phyloP scores from a whole-genome alignment of 2,329 filamentous ascomycete species.

The Hymenoscyphus occultus region DNA sequence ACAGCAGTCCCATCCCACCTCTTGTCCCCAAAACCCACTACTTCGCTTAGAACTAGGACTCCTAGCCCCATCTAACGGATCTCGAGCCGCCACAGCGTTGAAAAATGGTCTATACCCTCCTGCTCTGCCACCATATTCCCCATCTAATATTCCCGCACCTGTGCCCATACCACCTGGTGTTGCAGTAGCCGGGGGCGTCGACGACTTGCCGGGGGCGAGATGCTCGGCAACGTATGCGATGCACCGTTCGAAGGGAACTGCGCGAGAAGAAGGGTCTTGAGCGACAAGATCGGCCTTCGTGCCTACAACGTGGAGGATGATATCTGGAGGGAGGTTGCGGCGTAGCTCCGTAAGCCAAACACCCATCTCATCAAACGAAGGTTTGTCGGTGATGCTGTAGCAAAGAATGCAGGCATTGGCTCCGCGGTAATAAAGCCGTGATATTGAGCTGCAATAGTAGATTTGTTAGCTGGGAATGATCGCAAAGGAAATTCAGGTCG shows the following conservation, averaged over 20 bases:
- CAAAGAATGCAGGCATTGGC: conserved; percentile 92
- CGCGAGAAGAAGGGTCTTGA: conserved; percentile 71
- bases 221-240: conserved; percentile 95
- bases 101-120: conserved; percentile 13
- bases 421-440: conserved; percentile 91
- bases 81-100: conserved; percentile 15
- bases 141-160: conserved; percentile 12
- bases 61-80: conserved; percentile 47
- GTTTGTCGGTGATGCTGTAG: conserved; percentile 86
- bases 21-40: conserved; percentile 84
- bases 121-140: conserved; percentile 12
- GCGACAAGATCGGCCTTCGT: conserved; percentile 91
- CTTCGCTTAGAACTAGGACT: conserved; percentile 63
- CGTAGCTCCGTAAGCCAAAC: conserved; percentile 85
- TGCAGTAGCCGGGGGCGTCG: conserved; percentile 66
- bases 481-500: neutral
- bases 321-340: conserved; percentile 66
- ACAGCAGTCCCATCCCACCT: conserved; percentile 94
- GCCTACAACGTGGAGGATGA: conserved; percentile 91
- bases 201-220: conserved; percentile 67
- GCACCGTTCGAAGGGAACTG: conserved; percentile 91
- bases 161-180: conserved; percentile 35
- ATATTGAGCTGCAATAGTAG: conserved; percentile 61
- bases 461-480: conserved; percentile 10
- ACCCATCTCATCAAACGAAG: conserved; percentile 89